These are phyloP conservation scores for Rhizopus sp. DNA, from an alignment of 371 early-diverging fungal genomes.

Conservation along the genomic window DNA sequence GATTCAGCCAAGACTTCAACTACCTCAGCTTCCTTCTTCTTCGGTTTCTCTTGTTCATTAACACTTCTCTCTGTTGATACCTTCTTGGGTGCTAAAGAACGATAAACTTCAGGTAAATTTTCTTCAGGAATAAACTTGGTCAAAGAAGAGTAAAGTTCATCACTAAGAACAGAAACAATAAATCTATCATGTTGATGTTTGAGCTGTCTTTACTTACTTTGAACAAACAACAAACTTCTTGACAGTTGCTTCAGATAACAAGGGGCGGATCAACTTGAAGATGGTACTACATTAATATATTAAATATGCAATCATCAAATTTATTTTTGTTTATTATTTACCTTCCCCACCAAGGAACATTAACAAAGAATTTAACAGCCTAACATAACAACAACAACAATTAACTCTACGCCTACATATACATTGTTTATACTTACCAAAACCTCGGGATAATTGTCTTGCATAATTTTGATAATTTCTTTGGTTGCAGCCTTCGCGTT, in stretches of 20 bases:
- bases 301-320: neutral
- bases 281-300: slow-evolving; percentile 36
- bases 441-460: slow-evolving; percentile 67
- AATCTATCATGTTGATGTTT: neutral
- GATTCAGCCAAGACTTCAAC: too few relatives aligned
- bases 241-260: slow-evolving; percentile 60
- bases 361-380: slow-evolving; percentile 60
- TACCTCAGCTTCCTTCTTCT: neutral
- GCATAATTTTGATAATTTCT: slow-evolving; percentile 55
- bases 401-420: neutral
- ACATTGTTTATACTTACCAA: slow-evolving; percentile 33
- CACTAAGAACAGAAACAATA: slow-evolving; percentile 4
- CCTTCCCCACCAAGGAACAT: slow-evolving; percentile 66
- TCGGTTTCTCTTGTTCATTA: neutral
- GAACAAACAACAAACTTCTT: slow-evolving; percentile 61
- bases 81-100: neutral
- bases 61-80: neutral
- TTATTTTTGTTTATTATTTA: slow-evolving; percentile 14
- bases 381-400: slow-evolving; percentile 5
- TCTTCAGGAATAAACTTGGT: slow-evolving; percentile 13
- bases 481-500: slow-evolving; percentile 56
- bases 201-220: slow-evolving; percentile 21
- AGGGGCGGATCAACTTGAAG: slow-evolving; percentile 55
- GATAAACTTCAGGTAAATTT: slow-evolving; percentile 18
- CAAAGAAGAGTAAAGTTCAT: slow-evolving; percentile 13